These are phyloP conservation scores for Graphiopsis chlorocephala DNA, from an alignment of 2,329 filamentous ascomycete genomes.

Conservation along the genomic window DNA sequence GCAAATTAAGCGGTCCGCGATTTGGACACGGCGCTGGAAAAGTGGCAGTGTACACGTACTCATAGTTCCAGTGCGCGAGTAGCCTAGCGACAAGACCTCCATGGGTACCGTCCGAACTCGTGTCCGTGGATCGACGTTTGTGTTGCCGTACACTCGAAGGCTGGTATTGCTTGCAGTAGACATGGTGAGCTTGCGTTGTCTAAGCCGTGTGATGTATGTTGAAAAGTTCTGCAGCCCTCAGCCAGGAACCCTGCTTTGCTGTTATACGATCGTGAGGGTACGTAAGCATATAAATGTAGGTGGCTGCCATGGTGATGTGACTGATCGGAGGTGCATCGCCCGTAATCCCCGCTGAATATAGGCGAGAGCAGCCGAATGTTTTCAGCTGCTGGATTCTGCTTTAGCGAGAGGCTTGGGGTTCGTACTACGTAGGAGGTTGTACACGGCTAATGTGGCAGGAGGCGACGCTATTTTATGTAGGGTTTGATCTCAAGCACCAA, in stretches of 20 bases:
- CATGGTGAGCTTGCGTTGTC: background rate
- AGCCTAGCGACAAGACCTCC: constrained; percentile 24
- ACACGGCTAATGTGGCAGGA: too few species aligned
- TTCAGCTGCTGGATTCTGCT: too few species aligned
- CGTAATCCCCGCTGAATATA: background rate
- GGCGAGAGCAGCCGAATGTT: too few species aligned
- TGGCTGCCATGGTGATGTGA: too few species aligned
- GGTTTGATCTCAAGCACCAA: too few species aligned
- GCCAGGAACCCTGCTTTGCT: background rate
- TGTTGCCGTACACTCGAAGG: background rate
- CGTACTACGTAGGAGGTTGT: too few species aligned
- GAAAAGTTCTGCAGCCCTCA: background rate
- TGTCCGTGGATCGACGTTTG: background rate
- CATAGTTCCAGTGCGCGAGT: constrained; percentile 27
- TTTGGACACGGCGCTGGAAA: background rate
- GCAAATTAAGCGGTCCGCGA: background rate
- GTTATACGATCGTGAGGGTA: background rate
- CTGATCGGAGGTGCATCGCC: background rate
- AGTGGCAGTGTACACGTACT: constrained; percentile 9
- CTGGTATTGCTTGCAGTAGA: background rate
- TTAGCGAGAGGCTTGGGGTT: too few species aligned
- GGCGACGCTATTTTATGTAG: too few species aligned
- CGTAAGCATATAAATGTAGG: background rate
- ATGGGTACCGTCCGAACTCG: constrained; percentile 21
- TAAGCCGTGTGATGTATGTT: background rate